phyloP scores from a whole-genome alignment of 257 asterid species.

The Solanum chmielewskii region DNA sequence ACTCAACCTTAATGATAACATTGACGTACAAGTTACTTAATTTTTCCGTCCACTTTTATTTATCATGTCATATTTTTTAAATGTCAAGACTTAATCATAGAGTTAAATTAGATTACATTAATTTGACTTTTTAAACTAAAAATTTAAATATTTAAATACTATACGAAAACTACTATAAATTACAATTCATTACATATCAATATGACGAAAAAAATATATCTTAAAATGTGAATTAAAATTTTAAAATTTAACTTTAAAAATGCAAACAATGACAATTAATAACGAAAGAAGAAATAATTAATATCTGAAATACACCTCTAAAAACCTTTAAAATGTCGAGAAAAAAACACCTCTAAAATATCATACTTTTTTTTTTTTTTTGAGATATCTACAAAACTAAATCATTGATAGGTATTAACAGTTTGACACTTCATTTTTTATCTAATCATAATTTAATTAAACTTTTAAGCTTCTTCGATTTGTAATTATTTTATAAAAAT shows the following conservation, averaged over 20 bases:
- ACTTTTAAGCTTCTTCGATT: background rate
- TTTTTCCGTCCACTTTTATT: background rate
- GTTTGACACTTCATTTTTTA: background rate
- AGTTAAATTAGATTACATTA: too few relatives aligned
- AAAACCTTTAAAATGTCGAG: background rate
- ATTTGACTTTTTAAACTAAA: fast-evolving
- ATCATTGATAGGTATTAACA: background rate
- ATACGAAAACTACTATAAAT: fast-evolving
- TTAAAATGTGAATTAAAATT: too few relatives aligned
- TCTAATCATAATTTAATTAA: background rate
- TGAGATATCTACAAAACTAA: background rate
- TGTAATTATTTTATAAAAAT: too few relatives aligned
- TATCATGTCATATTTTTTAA: fast-evolving
- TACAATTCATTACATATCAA: too few relatives aligned
- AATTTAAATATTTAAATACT: too few relatives aligned
- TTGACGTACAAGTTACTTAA: background rate
- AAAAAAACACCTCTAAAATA: background rate
- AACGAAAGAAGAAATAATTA: background rate
- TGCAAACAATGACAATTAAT: too few relatives aligned
- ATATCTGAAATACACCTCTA: background rate
- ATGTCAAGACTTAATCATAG: fast-evolving
- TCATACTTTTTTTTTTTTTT: background rate
- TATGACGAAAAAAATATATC: too few relatives aligned
- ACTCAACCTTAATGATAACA: background rate
- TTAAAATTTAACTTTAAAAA: too few relatives aligned